Conservation (phyloP, 345 rosid genomes). For the Citrus sinensis region DNA sequence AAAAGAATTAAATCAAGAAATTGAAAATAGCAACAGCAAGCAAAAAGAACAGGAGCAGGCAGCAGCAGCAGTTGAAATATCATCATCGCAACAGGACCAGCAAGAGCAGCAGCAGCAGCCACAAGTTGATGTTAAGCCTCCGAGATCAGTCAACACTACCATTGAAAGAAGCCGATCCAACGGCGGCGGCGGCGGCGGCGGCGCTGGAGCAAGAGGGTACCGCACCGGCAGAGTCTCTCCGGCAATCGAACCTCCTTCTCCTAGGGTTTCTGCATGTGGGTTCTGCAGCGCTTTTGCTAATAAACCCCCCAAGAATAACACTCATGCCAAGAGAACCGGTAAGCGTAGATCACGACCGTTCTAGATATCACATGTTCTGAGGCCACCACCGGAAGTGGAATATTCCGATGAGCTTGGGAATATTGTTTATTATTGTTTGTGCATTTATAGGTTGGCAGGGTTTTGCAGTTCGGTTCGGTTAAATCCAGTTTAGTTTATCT, state of each 20-base stretch:
- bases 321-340: conserved; percentile 39
- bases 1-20: conserved; percentile 44
- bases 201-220: conserved; percentile 66
- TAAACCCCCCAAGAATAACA: conserved; percentile 42
- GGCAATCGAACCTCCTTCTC: conserved; percentile 90
- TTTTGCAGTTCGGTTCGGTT: neutral
- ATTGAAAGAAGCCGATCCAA: conserved; percentile 79
- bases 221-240: conserved; percentile 80
- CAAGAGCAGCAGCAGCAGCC: conserved; percentile 4
- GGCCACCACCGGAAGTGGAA: conserved; percentile 8
- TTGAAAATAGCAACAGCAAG: conserved; percentile 9
- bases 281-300: conserved; percentile 58
- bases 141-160: conserved; percentile 27
- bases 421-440: neutral
- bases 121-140: conserved; percentile 27
- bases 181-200: conserved; percentile 50
- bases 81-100: neutral
- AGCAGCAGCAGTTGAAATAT: neutral
- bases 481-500: conserved; percentile 13
- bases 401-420: conserved; percentile 22
- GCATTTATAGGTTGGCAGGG: neutral
- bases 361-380: neutral
- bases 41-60: conserved; percentile 18
- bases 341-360: conserved; percentile 60
- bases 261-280: conserved; percentile 80